Evolutionary conservation across 225 moss, liverwort and hornwort species (phyloP).

Genomic region (Polytrichum commune): DNA sequence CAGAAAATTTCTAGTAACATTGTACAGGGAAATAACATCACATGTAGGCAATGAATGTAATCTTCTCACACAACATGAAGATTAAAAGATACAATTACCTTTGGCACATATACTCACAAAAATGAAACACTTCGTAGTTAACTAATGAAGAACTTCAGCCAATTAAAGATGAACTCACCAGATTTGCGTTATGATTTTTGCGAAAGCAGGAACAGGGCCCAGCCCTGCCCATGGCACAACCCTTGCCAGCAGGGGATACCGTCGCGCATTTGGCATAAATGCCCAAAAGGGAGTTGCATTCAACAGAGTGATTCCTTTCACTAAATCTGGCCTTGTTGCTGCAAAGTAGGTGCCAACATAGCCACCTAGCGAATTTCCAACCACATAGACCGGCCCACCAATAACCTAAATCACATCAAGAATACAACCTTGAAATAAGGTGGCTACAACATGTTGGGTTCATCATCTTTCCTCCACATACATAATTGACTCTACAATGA

Average conservation of each 20-base stretch:
- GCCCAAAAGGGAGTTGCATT: slow-evolving; percentile 59
- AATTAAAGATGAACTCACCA: slow-evolving; percentile 27
- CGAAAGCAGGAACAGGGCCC: slow-evolving; percentile 41
- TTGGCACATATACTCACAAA: neutral
- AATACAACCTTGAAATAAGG: neutral
- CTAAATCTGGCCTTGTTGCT: slow-evolving; percentile 33
- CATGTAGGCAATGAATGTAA: too few species aligned
- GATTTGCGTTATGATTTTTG: slow-evolving; percentile 23
- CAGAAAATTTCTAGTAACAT: neutral
- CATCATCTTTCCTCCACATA: neutral
- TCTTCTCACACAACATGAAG: too few species aligned
- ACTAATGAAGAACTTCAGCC: neutral
- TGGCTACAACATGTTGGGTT: neutral
- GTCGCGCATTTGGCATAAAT: slow-evolving; percentile 44
- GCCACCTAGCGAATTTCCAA: slow-evolving; percentile 61
- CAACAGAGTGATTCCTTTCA: slow-evolving; percentile 36
- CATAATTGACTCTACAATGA: neutral
- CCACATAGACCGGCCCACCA: slow-evolving; percentile 40
- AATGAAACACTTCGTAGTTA: neutral
- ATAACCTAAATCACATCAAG: slow-evolving; percentile 30
- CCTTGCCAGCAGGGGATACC: slow-evolving; percentile 36
- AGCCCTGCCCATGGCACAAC: slow-evolving; percentile 48
- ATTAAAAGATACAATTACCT: too few species aligned
- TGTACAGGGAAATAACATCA: too few species aligned
- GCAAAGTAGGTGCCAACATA: slow-evolving; percentile 52